Percentiles rank a stretch among this genome's conserved stretches.
These are phyloP conservation scores for Aspergillus sp. DNA, from an alignment of 2,329 filamentous ascomycete species.

Conservation along the genomic window DNA sequence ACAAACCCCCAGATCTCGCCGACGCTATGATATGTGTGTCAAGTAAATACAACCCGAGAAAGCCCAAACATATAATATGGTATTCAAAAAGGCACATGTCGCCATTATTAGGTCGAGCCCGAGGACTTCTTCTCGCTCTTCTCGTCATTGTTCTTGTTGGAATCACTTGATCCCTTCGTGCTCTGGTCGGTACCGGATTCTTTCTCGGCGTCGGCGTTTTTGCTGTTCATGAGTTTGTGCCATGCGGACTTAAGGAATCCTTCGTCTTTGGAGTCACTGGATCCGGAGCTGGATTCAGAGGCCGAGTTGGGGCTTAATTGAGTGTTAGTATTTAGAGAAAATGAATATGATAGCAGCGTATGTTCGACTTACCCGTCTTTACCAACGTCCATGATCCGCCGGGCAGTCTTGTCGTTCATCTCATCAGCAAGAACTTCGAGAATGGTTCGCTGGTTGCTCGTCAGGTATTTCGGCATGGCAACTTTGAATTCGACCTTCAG, in stretches of 20 bases:
- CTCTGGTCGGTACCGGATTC: slow-evolving; percentile 24
- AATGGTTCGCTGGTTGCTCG: slow-evolving; percentile 84
- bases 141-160: slow-evolving; percentile 15
- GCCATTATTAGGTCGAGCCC: slow-evolving; percentile 27
- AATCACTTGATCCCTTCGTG: slow-evolving; percentile 22
- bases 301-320: slow-evolving; percentile 13
- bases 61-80: slow-evolving; percentile 15
- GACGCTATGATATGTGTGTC: slow-evolving; percentile 31
- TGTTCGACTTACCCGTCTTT: slow-evolving; percentile 49
- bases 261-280: slow-evolving; percentile 62
- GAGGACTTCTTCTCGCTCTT: slow-evolving; percentile 37
- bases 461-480: slow-evolving; percentile 90
- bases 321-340: too few relatives aligned
- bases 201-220: slow-evolving; percentile 13
- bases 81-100: slow-evolving; percentile 18
- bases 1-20: slow-evolving; percentile 26
- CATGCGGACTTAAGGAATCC: slow-evolving; percentile 90
- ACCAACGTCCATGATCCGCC: slow-evolving; percentile 80
- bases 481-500: slow-evolving; percentile 93
- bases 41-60: slow-evolving; percentile 24
- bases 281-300: slow-evolving; percentile 11
- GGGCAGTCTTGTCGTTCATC: slow-evolving; percentile 87
- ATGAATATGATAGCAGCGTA: slow-evolving; percentile 1
- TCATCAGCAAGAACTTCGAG: slow-evolving; percentile 96
- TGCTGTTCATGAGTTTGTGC: slow-evolving; percentile 77